Base-by-base conservation (phyloP, 768 basidiomycete species). In the Galerina sulciceps region DNA sequence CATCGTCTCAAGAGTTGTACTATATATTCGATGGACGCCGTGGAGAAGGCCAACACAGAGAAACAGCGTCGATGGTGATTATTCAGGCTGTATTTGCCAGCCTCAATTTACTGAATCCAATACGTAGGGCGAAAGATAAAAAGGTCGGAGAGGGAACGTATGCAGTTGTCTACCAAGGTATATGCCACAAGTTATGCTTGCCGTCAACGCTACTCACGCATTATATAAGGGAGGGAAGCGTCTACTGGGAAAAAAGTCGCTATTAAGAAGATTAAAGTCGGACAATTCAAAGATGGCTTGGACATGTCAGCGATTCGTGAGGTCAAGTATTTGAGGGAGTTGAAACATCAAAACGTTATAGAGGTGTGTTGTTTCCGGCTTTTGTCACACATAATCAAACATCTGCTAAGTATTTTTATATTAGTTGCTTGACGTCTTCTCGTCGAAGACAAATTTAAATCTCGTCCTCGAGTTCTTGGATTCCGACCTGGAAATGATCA, bases 241-340 rank as follows among this genome's bases (percentile, higher is more conserved):
- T 76, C 86, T 0, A 92, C 91, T 2, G 87, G 87, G 31, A 79
- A 87, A n/a, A 91, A 89, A 74, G 88, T 98, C 0, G 97, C 97
- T 56, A 96, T 99, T 66, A 99, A 99, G 79, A 99, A 99, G 76
- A 96, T 97, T 65, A 96, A 96, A 68, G 90, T 96, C 13, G 94
- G 95, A 4, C 91, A 92, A 66, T 95, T 96, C 81, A 96, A 96
- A 72, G 97, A 99, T 75, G 97, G 97, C 11, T 82, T 99, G 35
- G 96, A 99, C 75, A 98, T 99, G 95, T 96, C 94, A 60, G 97
- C 97, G 57, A 89, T 99, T 56, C 89, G 97, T 13, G 97, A 99
- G 76, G 96, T 99, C 68, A 98, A 97, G 73, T 98, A 95, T 71
- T 79, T 99, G 57, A 88, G 95, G 37, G 97, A 99, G 73, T 75